Percentiles rank a stretch among this genome's conserved stretches.
Conservation (phyloP, 2,329 filamentous ascomycete genomes). For the Emergomyces africanus region DNA sequence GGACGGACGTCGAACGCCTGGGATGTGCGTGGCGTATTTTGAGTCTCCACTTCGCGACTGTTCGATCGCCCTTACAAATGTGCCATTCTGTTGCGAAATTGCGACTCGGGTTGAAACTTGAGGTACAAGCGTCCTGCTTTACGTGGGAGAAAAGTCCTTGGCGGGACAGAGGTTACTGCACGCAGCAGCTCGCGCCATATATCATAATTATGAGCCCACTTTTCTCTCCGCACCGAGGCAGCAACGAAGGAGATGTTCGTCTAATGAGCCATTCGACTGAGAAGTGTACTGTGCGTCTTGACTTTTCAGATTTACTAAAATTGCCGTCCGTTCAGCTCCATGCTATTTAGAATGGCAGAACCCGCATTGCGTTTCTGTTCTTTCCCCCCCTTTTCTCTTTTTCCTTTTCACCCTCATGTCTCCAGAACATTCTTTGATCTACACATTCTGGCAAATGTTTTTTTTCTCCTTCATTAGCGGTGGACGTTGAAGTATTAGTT, state of each 20-base stretch:
- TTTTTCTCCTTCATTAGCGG: not conserved
- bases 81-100: not conserved
- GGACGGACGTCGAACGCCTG: not conserved
- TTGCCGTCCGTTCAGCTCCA: not conserved
- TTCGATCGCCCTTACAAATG: not conserved
- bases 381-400: not conserved
- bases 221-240: not conserved
- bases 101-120: not conserved
- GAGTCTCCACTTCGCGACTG: not conserved
- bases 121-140: not conserved
- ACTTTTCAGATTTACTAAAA: not conserved
- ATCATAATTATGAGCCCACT: not conserved
- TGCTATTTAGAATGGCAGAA: not conserved
- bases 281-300: not conserved
- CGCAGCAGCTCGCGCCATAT: not conserved
- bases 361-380: not conserved
- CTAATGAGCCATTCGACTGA: not conserved
- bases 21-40: not conserved
- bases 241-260: not conserved
- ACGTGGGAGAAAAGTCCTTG: not conserved
- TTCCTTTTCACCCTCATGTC: not conserved
- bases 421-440: not conserved
- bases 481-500: not conserved
- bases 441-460: no score
- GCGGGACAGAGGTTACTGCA: not conserved